A percentile compares a stretch with the other conserved stretches of the same genome.
These are phyloP conservation scores for Papilionanthe hybrid DNA, from an alignment of 116 monocot species.

Conservation along the genomic window DNA sequence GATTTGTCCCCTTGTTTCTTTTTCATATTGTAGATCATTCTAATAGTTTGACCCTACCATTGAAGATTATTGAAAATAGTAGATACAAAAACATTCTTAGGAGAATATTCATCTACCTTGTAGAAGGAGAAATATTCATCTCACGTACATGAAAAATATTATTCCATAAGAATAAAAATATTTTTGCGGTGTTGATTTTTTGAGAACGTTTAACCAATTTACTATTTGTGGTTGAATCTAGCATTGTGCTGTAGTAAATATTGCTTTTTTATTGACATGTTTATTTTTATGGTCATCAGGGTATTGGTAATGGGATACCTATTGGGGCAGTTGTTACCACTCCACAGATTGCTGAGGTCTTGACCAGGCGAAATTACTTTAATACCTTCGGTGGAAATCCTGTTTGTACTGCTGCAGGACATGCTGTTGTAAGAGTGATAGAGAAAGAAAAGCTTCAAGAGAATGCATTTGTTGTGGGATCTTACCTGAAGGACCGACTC, in stretches of 20 bases:
- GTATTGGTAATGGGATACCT: constrained; percentile 94
- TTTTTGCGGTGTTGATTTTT: background rate
- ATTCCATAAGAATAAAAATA: background rate
- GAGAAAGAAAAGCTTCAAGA: constrained; percentile 86
- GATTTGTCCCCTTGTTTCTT: background rate
- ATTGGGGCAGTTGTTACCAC: constrained; percentile 92
- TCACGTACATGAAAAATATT: background rate
- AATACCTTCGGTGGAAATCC: constrained; percentile 98
- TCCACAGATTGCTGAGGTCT: constrained; percentile 73
- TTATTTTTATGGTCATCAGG: constrained; percentile 32
- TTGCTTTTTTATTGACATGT: background rate
- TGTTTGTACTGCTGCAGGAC: constrained; percentile 76
- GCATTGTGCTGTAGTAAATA: background rate
- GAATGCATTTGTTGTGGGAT: constrained; percentile 73
- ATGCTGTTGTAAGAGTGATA: constrained; percentile 76
- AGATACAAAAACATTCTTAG: background rate
- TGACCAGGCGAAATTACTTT: constrained; percentile 84
- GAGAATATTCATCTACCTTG: background rate
- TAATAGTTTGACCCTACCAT: background rate
- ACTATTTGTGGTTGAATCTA: background rate
- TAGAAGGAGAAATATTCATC: background rate
- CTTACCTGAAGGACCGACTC: constrained; percentile 70
- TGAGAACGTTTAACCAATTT: background rate
- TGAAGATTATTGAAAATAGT: background rate
- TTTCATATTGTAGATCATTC: background rate